Evolutionary conservation across 83 land plant genomes (phyloP).

Genomic region (Isoetes engelmannii): DNA sequence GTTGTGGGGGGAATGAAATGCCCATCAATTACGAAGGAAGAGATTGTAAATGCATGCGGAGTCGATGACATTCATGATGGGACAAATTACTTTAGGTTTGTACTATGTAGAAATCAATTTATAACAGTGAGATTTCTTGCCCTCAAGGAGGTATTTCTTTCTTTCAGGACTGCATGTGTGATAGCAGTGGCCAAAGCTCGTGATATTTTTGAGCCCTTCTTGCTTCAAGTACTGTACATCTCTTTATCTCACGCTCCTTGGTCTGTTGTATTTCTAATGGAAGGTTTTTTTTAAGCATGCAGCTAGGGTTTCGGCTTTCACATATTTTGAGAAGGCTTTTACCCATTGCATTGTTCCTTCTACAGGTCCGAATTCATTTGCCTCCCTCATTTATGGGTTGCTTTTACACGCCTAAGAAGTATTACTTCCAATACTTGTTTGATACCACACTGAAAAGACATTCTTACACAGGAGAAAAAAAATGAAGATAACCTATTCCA

Average conservation of each 20-base stretch:
- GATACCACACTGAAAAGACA: no score
- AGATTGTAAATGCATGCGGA: slow-evolving; percentile 98
- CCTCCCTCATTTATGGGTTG: no score
- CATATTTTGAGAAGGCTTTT: slow-evolving; percentile 78
- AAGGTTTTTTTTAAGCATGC: slow-evolving; percentile 12
- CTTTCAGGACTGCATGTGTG: slow-evolving; percentile 84
- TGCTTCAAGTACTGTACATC: slow-evolving; percentile 60
- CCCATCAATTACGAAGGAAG: slow-evolving; percentile 82
- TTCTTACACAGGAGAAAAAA: no score
- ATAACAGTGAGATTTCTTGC: not conserved
- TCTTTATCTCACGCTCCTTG: not conserved
- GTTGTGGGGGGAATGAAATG: slow-evolving; percentile 88
- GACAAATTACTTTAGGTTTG: slow-evolving; percentile 87
- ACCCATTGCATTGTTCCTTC: slow-evolving; percentile 70
- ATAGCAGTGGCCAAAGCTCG: slow-evolving; percentile 96
- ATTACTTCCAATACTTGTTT: no score
- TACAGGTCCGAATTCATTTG: slow-evolving; percentile 47
- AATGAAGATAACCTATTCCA: no score
- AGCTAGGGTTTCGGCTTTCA: slow-evolving; percentile 85
- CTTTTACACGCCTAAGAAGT: no score
- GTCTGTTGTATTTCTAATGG: not conserved
- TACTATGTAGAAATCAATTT: not conserved
- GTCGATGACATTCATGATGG: slow-evolving; percentile 99
- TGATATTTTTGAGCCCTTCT: slow-evolving; percentile 87
- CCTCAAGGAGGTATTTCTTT: not conserved